Evolutionary conservation across 768 basidiomycete genomes (phyloP).

Genomic region (Russula sp.): DNA sequence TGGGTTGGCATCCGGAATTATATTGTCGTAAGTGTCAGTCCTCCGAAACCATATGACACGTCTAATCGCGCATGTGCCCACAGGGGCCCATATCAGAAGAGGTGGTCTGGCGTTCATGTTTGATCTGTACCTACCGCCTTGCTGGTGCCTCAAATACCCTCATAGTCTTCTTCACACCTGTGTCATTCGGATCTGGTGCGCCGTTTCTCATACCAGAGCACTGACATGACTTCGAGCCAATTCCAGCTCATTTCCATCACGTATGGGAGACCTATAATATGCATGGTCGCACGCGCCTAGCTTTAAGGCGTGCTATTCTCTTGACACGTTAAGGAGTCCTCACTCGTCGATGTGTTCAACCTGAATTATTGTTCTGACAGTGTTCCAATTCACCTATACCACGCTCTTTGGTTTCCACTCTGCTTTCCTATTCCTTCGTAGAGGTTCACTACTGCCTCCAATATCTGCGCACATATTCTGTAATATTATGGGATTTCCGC

Average conservation of each 20-base stretch:
- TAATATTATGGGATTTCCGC: slow-evolving; percentile 90
- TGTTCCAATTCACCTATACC: slow-evolving; percentile 86
- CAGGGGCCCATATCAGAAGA: slow-evolving; percentile 93
- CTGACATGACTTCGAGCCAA: slow-evolving; percentile 11
- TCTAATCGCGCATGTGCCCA: not conserved
- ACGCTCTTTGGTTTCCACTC: slow-evolving; percentile 86
- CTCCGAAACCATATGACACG: too few species aligned
- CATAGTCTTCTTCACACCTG: slow-evolving; percentile 76
- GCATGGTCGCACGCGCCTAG: slow-evolving; percentile 60
- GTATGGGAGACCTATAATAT: slow-evolving; percentile 80
- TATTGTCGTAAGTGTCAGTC: slow-evolving; percentile 37
- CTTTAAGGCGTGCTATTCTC: slow-evolving; percentile 56
- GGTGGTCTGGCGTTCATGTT: slow-evolving; percentile 81
- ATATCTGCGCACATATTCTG: slow-evolving; percentile 84
- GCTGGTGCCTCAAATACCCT: slow-evolving; percentile 46
- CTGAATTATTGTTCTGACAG: slow-evolving; percentile 36
- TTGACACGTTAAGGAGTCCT: slow-evolving; percentile 41
- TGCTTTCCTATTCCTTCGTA: slow-evolving; percentile 80
- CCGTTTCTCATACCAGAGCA: not conserved
- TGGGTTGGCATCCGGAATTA: slow-evolving; percentile 72
- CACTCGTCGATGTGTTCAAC: slow-evolving; percentile 3
- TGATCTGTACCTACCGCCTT: slow-evolving; percentile 68
- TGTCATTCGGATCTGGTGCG: slow-evolving; percentile 85
- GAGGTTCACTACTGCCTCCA: slow-evolving; percentile 74
- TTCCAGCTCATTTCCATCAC: slow-evolving; percentile 85